These are phyloP conservation scores for Butyriboletus loyo DNA, from an alignment of 768 basidiomycete genomes.

Conservation along the genomic window DNA sequence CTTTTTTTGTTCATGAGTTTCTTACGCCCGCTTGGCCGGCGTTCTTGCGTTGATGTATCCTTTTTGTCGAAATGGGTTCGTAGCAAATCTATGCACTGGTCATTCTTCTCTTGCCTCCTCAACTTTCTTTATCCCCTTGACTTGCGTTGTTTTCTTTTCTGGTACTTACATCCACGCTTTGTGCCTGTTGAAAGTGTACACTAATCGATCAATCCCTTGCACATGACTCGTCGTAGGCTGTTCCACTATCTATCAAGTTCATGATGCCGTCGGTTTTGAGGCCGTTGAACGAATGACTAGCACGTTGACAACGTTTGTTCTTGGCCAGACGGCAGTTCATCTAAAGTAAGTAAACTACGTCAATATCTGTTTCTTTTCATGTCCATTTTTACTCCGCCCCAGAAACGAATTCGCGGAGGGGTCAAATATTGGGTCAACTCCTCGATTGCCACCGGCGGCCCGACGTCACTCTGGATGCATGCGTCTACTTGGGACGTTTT, in stretches of 20 bases:
- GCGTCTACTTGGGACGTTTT: background rate
- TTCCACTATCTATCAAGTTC: conserved; percentile 15
- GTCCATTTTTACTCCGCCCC: background rate
- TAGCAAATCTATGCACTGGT: conserved; percentile 27
- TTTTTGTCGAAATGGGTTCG: conserved; percentile 24
- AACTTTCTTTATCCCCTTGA: conserved; percentile 13
- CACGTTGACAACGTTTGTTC: background rate
- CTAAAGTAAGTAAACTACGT: background rate
- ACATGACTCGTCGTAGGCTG: conserved; percentile 18
- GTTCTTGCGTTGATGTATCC: conserved; percentile 15
- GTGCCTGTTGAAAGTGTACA: conserved; percentile 32
- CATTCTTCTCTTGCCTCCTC: conserved; percentile 16
- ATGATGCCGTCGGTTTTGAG: conserved; percentile 12
- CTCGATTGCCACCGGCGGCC: conserved; percentile 7
- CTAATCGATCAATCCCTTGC: conserved; percentile 29
- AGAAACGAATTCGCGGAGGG: conserved; percentile 20
- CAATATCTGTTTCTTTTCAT: conserved; percentile 4
- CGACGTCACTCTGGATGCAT: background rate
- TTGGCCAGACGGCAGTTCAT: background rate
- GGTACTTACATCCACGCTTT: conserved; percentile 29
- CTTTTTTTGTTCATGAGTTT: conserved; percentile 18
- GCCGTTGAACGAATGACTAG: no score
- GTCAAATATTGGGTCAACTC: background rate
- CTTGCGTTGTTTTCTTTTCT: conserved; percentile 9
- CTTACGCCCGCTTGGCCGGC: conserved; percentile 25